Evolutionary conservation across 1,284 basidiomycete genomes (phyloP), one percentile per base, ranked within the genome.

Genomic region (Afroboletus lepidellus): DNA sequence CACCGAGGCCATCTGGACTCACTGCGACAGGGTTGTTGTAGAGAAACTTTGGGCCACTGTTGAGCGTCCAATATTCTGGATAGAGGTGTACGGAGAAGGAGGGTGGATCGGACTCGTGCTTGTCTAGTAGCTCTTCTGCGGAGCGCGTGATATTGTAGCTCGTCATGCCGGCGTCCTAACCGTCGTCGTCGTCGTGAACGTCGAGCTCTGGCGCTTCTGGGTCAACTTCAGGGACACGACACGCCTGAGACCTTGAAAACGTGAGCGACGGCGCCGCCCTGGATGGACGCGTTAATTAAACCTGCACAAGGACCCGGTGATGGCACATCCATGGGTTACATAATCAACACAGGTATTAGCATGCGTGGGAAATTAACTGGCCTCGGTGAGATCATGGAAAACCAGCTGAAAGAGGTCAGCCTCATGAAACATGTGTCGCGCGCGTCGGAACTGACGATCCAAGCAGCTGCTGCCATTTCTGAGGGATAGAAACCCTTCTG

Each of bases 401-500:
- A 69, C 52, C 81, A 87, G 56, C 70, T 87, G 38, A 73, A 73
- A 60, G 84, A 87, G 78, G 85, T 83, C 53, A 60, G 61, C 53
- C 42, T 46, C 47, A 48, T 46, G 30, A 60, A 43, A 44, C 20
- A 34, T 38, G 21, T 33, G 21, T 23, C 41, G 45, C 51, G 34
- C 51, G 46, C 23, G 25, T 37, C 53, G 18, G 57, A 25, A 47
- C 54, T 71, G n/a, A 69, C 20, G 8, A 12, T 33, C 21, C n/a
- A 42, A 8, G 4, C 57, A 97, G 84, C 82, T 98, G 23, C 74
- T 94, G 27, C 84, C 84, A 30, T 98, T 98, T 65, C 73, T 98
- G 42, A 85, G 88, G 61, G 92, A 95, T 62, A 81, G 79, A 53
- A 97, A 95, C 63, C 91, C 90, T 0, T 84, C 92, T 66, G 94